Evolutionary conservation across 345 rosid genomes (phyloP), one percentile per base, ranked within the genome.

Genomic region (Acer campestre): DNA sequence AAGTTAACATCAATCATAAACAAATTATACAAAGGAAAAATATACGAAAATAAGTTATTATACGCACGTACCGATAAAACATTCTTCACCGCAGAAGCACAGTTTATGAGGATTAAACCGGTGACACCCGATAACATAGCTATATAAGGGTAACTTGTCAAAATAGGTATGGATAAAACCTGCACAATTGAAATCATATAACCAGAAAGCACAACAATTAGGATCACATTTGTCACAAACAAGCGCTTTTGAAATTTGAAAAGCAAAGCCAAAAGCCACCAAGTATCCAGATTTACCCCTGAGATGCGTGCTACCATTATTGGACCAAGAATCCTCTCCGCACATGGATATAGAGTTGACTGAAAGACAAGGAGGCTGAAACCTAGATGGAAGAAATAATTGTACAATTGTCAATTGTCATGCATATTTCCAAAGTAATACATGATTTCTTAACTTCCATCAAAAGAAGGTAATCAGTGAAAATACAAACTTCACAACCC

Each of bases 361-460:
- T 92, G 98, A 76, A 88, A 93, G 73, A 90, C 78, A 25, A 97
- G 93, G 68, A 97, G 95, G 85, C 97, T 83, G 77, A 87, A 79
- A 29, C 99, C 99, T 96, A 67, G 64, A 75, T 38, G 68, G 59
- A 75, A 61, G 63, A 62, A 77, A 74, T 0, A 71, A 67, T 53
- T 35, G 23, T 69, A 79, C 79, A 79, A n/a, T 49, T 31, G 40
- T 25, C 79, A 79, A n/a, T 49, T 31, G 40, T 25, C 72, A 48
- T 11, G 46, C 35, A 29, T 27, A 8, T 10, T 59, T 73, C n/a
- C 58, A 20, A 59, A 58, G 25, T 58, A 2, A 58, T 8, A 58
- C 62, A n/a, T 42, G 46, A 42, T 42, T 44, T 42, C 46, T 2
- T 31, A 42, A 42, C 46, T 42, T 42, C 46, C 46, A 42, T 0